Conservation (phyloP, 2,329 filamentous ascomycete species). For the Clarireedia homoeocarpa region DNA sequence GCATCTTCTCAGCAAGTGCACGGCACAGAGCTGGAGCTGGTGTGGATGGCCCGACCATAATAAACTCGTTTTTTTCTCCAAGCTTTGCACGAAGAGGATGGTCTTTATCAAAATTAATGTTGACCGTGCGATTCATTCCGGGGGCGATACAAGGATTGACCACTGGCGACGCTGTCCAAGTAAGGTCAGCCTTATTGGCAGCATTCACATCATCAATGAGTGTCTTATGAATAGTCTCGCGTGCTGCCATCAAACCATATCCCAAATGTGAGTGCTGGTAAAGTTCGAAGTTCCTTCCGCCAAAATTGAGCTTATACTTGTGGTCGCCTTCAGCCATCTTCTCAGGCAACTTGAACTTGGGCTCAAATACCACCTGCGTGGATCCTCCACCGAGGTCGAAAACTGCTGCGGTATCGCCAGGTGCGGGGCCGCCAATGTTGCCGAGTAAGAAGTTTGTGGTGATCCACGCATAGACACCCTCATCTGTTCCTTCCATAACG, state of each 20-base stretch:
- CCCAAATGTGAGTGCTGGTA: conserved; percentile 98
- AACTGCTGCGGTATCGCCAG: conserved; percentile 83
- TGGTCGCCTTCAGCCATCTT: conserved; percentile 84
- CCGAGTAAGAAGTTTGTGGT: conserved; percentile 97
- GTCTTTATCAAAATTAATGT: conserved; percentile 58
- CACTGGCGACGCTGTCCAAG: conserved; percentile 65
- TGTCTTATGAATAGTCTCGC: conserved; percentile 72
- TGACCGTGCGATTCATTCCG: conserved; percentile 66
- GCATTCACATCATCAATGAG: conserved; percentile 67
- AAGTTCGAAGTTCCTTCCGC: conserved; percentile 81
- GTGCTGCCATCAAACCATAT: conserved; percentile 92
- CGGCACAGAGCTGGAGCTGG: conserved; percentile 82
- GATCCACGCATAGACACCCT: conserved; percentile 98
- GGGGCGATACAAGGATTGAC: conserved; percentile 81
- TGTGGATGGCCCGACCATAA: conserved; percentile 76
- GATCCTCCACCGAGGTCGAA: conserved; percentile 96
- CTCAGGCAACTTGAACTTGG: conserved; percentile 86
- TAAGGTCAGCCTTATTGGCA: conserved; percentile 48
- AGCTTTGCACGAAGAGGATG: conserved; percentile 45
- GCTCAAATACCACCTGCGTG: conserved; percentile 97
- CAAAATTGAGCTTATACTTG: conserved; percentile 88
- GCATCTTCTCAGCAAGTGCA: conserved; percentile 78
- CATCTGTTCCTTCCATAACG: conserved; percentile 96
- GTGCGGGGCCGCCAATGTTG: conserved; percentile 90
- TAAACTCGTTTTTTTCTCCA: conserved; percentile 58